A percentile compares a stretch with the other conserved stretches of the same genome.
Conservation (phyloP, 208 protist genomes). For the Trypanosoma cruzi region DNA sequence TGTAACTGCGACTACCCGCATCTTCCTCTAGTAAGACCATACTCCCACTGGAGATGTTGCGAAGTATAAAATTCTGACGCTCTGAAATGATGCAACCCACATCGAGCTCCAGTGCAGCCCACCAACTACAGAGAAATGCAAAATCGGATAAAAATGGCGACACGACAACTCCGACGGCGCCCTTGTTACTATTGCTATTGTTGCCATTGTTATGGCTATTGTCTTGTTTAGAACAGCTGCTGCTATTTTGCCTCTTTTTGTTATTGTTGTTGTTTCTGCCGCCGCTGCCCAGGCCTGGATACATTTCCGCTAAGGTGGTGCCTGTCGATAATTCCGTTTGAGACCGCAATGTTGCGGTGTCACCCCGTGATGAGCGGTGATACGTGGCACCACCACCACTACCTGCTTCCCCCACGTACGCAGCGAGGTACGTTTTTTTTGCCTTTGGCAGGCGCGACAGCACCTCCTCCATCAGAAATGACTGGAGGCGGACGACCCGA, state of each 20-base stretch:
- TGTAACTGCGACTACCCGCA: neutral
- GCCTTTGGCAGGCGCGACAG: slow-evolving; percentile 4
- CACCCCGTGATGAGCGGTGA: neutral
- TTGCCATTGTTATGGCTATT: neutral
- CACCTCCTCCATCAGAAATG: slow-evolving; percentile 23
- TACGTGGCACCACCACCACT: neutral
- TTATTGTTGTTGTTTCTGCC: neutral
- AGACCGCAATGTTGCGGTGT: neutral
- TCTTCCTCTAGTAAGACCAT: slow-evolving; percentile 7
- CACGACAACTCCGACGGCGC: neutral
- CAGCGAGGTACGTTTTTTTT: neutral
- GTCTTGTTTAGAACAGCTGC: neutral
- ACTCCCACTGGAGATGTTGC: slow-evolving; percentile 1
- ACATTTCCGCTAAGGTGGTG: neutral
- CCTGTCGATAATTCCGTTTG: neutral
- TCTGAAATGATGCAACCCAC: slow-evolving; percentile 7
- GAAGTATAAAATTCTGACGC: neutral
- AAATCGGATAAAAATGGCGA: slow-evolving; percentile 34
- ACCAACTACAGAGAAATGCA: slow-evolving; percentile 34
- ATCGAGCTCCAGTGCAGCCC: slow-evolving; percentile 39
- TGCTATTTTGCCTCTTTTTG: neutral
- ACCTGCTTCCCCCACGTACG: neutral
- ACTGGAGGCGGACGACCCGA: neutral
- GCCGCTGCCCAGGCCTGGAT: neutral
- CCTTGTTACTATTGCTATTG: neutral